These are phyloP conservation scores for Curvularia hawaiiensis DNA, from an alignment of 2,329 filamentous ascomycete genomes.

Conservation along the genomic window DNA sequence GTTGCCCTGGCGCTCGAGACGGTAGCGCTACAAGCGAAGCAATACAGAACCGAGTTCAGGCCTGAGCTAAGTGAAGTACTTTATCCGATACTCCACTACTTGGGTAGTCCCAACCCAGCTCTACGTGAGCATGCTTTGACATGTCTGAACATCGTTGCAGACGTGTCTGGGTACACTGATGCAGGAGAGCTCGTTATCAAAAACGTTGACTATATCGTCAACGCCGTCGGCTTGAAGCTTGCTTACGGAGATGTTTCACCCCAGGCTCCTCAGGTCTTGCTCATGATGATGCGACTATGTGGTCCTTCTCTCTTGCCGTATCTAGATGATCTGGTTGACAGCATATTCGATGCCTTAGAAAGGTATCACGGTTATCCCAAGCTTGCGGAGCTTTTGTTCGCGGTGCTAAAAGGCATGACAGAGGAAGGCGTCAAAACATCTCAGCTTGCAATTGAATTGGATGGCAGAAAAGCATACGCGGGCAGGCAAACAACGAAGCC, in stretches of 20 bases:
- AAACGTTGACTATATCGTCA: constrained; percentile 96
- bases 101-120: constrained; percentile 71
- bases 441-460: constrained; percentile 49
- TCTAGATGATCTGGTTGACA: constrained; percentile 87
- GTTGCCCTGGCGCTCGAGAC: constrained; percentile 82
- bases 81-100: constrained; percentile 87
- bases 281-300: constrained; percentile 92
- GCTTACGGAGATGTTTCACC: constrained; percentile 93
- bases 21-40: constrained; percentile 74
- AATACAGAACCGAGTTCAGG: constrained; percentile 71
- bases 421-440: constrained; percentile 73
- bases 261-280: constrained; percentile 84
- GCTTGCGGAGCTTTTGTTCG: constrained; percentile 85
- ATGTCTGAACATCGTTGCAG: constrained; percentile 79
- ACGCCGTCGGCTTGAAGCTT: constrained; percentile 84
- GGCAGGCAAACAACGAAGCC: constrained; percentile 5
- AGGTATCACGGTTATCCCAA: constrained; percentile 91
- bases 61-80: constrained; percentile 88
- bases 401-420: constrained; percentile 80
- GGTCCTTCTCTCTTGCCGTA: constrained; percentile 83
- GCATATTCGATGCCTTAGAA: constrained; percentile 91
- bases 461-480: not conserved
- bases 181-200: constrained; percentile 82
- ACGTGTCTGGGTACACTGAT: constrained; percentile 72
- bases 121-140: constrained; percentile 83